Evolutionary conservation across 2,329 filamentous ascomycete species (phyloP).

Genomic region (Fusarium bulbicola): DNA sequence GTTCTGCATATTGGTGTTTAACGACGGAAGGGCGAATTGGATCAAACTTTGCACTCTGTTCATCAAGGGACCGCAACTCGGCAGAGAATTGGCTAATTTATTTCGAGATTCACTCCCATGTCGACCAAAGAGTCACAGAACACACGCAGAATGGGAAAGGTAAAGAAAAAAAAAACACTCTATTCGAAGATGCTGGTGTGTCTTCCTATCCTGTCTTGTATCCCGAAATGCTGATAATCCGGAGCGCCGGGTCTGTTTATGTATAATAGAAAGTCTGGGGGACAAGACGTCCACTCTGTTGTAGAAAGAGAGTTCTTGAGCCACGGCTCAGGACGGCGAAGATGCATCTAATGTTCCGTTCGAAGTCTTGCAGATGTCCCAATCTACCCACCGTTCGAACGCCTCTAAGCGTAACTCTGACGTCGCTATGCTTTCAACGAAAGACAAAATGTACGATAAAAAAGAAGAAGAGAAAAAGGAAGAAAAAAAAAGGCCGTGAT

Average conservation of each 20-base stretch:
- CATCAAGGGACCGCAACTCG: too few relatives aligned
- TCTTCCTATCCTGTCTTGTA: neutral
- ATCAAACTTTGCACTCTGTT: neutral
- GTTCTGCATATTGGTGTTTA: neutral
- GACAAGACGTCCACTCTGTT: neutral
- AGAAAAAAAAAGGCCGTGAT: neutral
- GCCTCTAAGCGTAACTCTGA: constrained; percentile 3
- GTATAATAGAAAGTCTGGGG: neutral
- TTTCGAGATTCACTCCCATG: neutral
- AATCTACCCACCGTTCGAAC: neutral
- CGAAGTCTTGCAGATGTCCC: neutral
- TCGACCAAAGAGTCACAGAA: neutral
- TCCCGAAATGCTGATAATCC: neutral
- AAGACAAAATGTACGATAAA: neutral
- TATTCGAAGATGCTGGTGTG: neutral
- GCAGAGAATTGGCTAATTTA: neutral
- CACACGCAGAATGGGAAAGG: neutral
- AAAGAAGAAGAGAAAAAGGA: neutral
- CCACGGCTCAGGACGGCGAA: neutral
- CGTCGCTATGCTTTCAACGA: neutral
- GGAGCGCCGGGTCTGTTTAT: neutral
- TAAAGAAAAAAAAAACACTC: neutral
- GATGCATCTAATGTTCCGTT: neutral
- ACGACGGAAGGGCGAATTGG: neutral
- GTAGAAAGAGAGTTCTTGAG: neutral